phyloP scores from a whole-genome alignment of 2,329 filamentous ascomycete genomes.

The Colletotrichum limetticola region DNA sequence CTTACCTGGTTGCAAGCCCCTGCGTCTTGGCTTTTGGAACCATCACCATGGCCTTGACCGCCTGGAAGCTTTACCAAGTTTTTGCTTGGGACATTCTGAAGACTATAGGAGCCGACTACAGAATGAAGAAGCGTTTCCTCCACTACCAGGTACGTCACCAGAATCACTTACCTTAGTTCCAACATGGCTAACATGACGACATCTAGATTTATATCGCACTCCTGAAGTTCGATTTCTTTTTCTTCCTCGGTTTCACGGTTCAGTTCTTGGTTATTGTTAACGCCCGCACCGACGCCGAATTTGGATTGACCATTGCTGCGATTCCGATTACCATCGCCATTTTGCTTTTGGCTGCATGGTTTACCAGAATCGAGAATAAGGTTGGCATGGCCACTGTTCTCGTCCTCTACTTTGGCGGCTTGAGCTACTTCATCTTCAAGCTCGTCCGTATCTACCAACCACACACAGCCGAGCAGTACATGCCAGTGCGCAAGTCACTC shows the following conservation, averaged over 20 bases:
- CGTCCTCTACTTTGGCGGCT: slow-evolving; percentile 85
- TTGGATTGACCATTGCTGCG: slow-evolving; percentile 86
- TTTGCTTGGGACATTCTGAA: slow-evolving; percentile 99
- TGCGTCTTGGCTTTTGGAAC: slow-evolving; percentile 83
- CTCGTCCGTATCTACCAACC: slow-evolving; percentile 92
- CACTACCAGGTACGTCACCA: slow-evolving; percentile 85
- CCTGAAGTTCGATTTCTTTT: slow-evolving; percentile 99
- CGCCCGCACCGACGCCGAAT: slow-evolving; percentile 75
- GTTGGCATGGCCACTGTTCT: slow-evolving; percentile 82
- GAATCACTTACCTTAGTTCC: neutral
- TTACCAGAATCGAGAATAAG: slow-evolving; percentile 85
- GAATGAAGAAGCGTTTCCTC: slow-evolving; percentile 96
- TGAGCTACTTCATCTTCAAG: slow-evolving; percentile 98
- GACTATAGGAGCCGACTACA: slow-evolving; percentile 95
- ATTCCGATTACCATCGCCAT: slow-evolving; percentile 93
- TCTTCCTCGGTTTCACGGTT: slow-evolving; percentile 98
- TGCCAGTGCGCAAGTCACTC: slow-evolving; percentile 83
- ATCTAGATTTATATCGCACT: slow-evolving; percentile 93
- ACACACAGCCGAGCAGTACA: slow-evolving; percentile 69
- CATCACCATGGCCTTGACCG: slow-evolving; percentile 76
- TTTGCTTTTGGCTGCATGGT: slow-evolving; percentile 84
- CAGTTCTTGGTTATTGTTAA: slow-evolving; percentile 96
- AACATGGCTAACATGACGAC: neutral
- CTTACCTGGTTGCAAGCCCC: slow-evolving; percentile 87
- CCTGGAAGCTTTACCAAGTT: slow-evolving; percentile 97